Evolutionary conservation across 2,329 filamentous ascomycete species (phyloP).

Genomic region (Arthrobotrys iridis): DNA sequence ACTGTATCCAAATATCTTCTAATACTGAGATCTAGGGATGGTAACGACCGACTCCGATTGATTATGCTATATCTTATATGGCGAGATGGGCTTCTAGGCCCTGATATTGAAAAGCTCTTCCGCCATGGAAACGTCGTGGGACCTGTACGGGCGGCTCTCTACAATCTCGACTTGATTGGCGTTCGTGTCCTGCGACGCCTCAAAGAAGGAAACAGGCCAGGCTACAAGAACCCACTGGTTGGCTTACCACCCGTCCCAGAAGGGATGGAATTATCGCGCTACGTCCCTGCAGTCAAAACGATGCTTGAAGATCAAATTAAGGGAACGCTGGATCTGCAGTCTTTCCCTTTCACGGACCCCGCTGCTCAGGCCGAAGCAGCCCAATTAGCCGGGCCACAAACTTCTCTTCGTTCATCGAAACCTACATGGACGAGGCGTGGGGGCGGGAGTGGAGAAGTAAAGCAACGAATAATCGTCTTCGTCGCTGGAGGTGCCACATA

Average conservation of each 20-base stretch:
- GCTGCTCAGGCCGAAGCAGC: slow-evolving; percentile 70
- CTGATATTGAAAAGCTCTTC: slow-evolving; percentile 85
- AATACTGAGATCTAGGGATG: slow-evolving; percentile 18
- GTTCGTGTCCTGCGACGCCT: slow-evolving; percentile 76
- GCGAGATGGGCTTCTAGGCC: slow-evolving; percentile 81
- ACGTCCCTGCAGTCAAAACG: slow-evolving; percentile 81
- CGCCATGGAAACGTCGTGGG: slow-evolving; percentile 81
- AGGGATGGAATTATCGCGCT: slow-evolving; percentile 86
- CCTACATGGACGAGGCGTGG: slow-evolving; percentile 93
- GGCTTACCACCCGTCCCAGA: slow-evolving; percentile 70
- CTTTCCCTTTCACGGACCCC: slow-evolving; percentile 79
- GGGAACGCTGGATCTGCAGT: slow-evolving; percentile 72
- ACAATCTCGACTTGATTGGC: slow-evolving; percentile 83
- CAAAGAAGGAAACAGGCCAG: slow-evolving; percentile 73
- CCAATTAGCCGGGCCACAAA: slow-evolving; percentile 68
- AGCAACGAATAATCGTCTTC: slow-evolving; percentile 90
- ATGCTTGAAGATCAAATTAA: slow-evolving; percentile 79
- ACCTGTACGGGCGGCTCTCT: slow-evolving; percentile 76
- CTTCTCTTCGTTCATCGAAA: slow-evolving; percentile 87
- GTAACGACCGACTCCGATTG: slow-evolving; percentile 78
- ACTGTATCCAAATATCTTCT: neutral
- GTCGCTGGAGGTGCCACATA: slow-evolving; percentile 96
- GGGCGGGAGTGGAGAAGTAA: slow-evolving; percentile 77
- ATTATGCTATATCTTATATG: slow-evolving; percentile 87
- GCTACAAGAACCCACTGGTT: slow-evolving; percentile 52